Conservation (phyloP, 1,284 basidiomycete species). For the Apiotrichum akiyoshidainum region DNA sequence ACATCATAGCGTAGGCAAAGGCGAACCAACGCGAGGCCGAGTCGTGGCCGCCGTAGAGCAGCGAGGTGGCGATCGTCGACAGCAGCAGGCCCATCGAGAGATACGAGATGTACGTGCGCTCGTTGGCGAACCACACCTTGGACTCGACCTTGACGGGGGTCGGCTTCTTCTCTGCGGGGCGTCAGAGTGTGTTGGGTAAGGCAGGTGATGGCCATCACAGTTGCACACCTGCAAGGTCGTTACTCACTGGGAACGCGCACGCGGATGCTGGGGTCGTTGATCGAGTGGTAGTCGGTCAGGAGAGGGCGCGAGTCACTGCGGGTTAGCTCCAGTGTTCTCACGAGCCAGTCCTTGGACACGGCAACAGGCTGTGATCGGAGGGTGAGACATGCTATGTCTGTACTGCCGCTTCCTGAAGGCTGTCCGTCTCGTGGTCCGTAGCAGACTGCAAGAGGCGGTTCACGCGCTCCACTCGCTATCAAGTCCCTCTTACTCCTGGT, state of each 20-base stretch:
- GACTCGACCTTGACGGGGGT: conserved; percentile 90
- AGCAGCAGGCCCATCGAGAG: conserved; percentile 80
- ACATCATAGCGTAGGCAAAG: conserved; percentile 75
- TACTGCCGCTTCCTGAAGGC: too few relatives aligned
- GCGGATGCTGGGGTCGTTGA: conserved; percentile 41
- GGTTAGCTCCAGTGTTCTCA: too few relatives aligned
- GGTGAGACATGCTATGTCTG: too few relatives aligned
- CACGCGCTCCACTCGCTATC: too few relatives aligned
- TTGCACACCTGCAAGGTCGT: background rate
- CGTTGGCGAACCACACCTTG: conserved; percentile 99
- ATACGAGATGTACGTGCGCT: conserved; percentile 93
- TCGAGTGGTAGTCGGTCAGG: conserved; percentile 46
- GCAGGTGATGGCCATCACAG: background rate
- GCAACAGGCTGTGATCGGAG: too few relatives aligned
- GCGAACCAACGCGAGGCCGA: conserved; percentile 73
- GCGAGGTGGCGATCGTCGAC: conserved; percentile 77
- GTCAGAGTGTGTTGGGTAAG: background rate
- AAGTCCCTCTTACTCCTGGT: too few relatives aligned
- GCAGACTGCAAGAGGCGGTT: too few relatives aligned
- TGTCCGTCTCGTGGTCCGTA: too few relatives aligned
- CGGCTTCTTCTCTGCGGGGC: conserved; percentile 66
- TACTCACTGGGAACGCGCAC: conserved; percentile 44
- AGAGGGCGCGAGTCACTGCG: conserved; percentile 30
- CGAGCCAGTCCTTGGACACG: too few relatives aligned
- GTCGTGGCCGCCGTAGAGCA: conserved; percentile 60